Evolutionary conservation across 352 stramenopile species (phyloP), one percentile per base, ranked within the genome.

Genomic region (Phytopythium vexans): DNA sequence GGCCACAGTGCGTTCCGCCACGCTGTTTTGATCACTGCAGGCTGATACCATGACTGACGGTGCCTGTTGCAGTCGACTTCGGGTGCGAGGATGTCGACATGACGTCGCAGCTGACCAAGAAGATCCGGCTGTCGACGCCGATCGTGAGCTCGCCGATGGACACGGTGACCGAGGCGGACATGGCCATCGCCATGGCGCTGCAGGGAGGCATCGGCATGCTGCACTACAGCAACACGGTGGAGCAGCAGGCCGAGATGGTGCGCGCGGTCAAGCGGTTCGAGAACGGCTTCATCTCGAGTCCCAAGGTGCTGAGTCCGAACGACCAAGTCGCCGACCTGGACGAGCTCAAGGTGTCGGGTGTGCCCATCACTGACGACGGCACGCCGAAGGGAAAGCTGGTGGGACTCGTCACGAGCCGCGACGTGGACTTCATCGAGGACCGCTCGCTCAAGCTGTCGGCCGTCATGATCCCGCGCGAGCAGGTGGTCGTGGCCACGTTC

Each of bases 61-160:
- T 41, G 11, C 58, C 11, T 43, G 16, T n/a, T 11, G 3, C 45
- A 88, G 77, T 99, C 64, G 66, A 93, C 60, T 99, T 99, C 63
- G 85, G 85, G 12, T 81, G 98, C 11, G 81, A 97, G 44, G 82
- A 98, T 35, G 96, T 99, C 36, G 85, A 93, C 21, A 83, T 99
- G 57, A 87, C 81, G 14, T 96, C 94, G 12, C 70, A 65, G 8
- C 48, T 94, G 44, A 88, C 90, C 36, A 89, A 81, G 66, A 97
- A 96, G 64, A 99, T 99, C 66, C 86, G 64, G 36, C 66, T 99
- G 47, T 89, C 96, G 41, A 65, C 82, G 42, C 96, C 96, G 10
- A 95, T 99, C 50, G 92, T 99, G 37, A 98, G 91, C 15, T 99
- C 94, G 44, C 97, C 97, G 2, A 99, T 99, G 97, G 97, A 99